Evolutionary conservation across 78 protist genomes (phyloP).

Genomic region (Pigoraptor vietnamica): DNA sequence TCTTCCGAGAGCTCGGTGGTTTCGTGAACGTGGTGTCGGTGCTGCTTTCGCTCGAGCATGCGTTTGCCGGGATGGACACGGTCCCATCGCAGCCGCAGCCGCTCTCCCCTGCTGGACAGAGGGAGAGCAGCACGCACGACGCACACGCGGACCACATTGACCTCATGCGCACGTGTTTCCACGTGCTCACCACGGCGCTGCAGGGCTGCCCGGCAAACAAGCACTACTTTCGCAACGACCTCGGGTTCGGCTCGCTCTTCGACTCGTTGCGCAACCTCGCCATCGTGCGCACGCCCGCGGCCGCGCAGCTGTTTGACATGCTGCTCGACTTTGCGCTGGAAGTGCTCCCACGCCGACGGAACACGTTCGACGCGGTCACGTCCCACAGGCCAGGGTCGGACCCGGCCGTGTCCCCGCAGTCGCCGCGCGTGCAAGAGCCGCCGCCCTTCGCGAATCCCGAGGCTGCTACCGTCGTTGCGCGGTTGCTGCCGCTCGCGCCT

Average conservation of each 20-base stretch:
- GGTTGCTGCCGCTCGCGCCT: neutral
- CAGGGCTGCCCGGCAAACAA: neutral
- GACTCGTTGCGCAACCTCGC: neutral
- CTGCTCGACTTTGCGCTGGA: neutral
- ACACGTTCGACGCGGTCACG: neutral
- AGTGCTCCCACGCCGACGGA: neutral
- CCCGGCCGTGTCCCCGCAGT: neutral
- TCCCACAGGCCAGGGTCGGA: no score
- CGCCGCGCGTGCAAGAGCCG: neutral
- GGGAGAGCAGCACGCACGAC: no score
- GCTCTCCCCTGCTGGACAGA: no score
- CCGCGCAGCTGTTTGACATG: neutral
- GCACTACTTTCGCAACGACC: neutral
- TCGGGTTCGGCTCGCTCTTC: neutral
- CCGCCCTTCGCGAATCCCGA: neutral
- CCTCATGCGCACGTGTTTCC: neutral
- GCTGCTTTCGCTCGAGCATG: neutral
- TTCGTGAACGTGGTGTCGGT: neutral
- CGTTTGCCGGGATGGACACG: neutral
- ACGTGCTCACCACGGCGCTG: neutral
- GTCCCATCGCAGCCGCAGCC: no score
- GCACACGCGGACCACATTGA: no score
- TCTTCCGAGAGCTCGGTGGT: neutral
- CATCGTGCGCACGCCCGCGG: neutral
- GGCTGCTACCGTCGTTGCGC: neutral